Evolutionary conservation across 106 monocot species (phyloP).

Genomic region (Alisma plantagoaquatica): DNA sequence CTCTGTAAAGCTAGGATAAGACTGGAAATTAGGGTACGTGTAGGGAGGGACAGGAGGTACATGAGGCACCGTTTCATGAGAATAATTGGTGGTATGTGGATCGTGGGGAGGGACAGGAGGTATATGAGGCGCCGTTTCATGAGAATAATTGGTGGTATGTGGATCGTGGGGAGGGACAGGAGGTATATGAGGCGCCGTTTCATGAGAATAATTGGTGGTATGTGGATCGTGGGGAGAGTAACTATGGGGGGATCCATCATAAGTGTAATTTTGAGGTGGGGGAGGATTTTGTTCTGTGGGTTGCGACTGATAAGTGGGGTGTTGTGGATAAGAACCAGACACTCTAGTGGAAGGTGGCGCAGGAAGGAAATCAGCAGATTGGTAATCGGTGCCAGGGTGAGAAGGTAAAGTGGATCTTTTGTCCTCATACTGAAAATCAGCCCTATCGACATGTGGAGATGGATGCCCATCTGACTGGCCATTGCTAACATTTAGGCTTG

Average conservation of each 20-base stretch:
- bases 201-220: slow-evolving; percentile 12
- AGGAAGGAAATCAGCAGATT: slow-evolving; percentile 20
- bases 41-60: slow-evolving; percentile 11
- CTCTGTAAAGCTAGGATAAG: slow-evolving; percentile 61
- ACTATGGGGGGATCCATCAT: background rate
- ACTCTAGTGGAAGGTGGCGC: slow-evolving; percentile 5
- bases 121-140: too few species aligned
- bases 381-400: slow-evolving; percentile 13
- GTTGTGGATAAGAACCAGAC: slow-evolving; percentile 22
- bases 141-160: too few species aligned
- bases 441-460: slow-evolving; percentile 22
- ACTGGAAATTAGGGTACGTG: slow-evolving; percentile 58
- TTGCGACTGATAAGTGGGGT: slow-evolving; percentile 25
- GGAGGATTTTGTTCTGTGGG: slow-evolving; percentile 14
- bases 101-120: too few species aligned
- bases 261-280: slow-evolving; percentile 22
- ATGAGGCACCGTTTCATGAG: too few species aligned
- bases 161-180: too few species aligned
- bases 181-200: slow-evolving; percentile 7
- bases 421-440: slow-evolving; percentile 10
- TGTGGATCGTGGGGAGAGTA: slow-evolving; percentile 5
- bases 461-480: slow-evolving; percentile 12
- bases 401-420: slow-evolving; percentile 21
- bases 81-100: too few species aligned
- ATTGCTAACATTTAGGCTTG: slow-evolving; percentile 29